Evolutionary conservation across 306 rosid genomes (phyloP).

Genomic region (Fagus crenata): DNA sequence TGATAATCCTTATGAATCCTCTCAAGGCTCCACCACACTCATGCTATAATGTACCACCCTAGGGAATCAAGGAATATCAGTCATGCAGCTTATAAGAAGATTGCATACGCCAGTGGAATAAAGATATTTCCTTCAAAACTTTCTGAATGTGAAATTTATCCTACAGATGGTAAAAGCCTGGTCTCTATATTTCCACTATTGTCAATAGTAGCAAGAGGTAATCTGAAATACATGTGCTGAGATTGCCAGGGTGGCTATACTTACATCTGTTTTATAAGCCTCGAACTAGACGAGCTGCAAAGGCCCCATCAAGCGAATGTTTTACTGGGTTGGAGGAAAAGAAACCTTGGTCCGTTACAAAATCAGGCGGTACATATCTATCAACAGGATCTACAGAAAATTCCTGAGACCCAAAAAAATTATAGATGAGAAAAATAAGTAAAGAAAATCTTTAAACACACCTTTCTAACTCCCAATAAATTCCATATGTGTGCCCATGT

Average conservation of each 20-base stretch:
- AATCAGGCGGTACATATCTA: conserved; percentile 61
- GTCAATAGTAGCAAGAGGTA: background rate
- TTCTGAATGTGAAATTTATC: background rate
- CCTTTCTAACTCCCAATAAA: background rate
- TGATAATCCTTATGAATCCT: background rate
- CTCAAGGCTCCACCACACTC: background rate
- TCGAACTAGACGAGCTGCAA: conserved; percentile 70
- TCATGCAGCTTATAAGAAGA: conserved; percentile 8
- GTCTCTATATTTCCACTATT: background rate
- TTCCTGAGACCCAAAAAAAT: conserved; percentile 53
- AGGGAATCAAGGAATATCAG: background rate
- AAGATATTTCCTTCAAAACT: background rate
- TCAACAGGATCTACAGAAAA: conserved; percentile 56
- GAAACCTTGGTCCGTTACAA: conserved; percentile 60
- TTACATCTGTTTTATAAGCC: conserved; percentile 31
- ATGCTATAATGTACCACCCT: background rate
- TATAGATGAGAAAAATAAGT: conserved; percentile 27
- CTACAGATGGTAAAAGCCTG: background rate
- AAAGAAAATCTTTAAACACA: background rate
- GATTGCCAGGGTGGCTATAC: conserved; percentile 5
- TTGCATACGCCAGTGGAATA: conserved; percentile 4
- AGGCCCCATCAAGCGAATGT: conserved; percentile 76
- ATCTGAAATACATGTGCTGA: background rate
- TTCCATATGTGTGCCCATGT: too few relatives aligned
- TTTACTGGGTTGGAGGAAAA: conserved; percentile 74